Evolutionary conservation across 345 rosid genomes (phyloP), one percentile per base, ranked within the genome.

Genomic region (Streptanthus diversifolius): DNA sequence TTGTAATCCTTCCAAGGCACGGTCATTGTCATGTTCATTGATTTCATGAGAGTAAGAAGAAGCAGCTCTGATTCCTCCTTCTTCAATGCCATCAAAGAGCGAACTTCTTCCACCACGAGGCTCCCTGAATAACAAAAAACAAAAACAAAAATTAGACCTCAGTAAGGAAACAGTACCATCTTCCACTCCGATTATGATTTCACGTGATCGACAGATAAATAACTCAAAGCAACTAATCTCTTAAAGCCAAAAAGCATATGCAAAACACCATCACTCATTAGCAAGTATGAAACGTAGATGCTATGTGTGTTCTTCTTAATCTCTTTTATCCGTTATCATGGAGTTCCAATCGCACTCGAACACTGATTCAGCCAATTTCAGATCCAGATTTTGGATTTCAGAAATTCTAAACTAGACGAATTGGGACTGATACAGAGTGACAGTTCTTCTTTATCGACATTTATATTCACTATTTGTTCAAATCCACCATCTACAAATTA

Each of bases 41-140:
- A 91, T 93, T 80, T 89, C 98, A 66, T 89, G 96, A 43, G 88
- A 86, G 83, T 87, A 93, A 25, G 90, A 84, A 77, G 98, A 76
- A 5, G 90, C 77, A 33, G 92, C 93, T 82, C 96, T 85, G 70
- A 93, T 89, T 77, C 98, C 97, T 77, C 98, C 97, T 78, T 91
- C 98, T 80, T 89, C 98, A 7, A 91, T 85, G 57, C 96, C 96
- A 80, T 93, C 96, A 81, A 91, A 93, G 37, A 91, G 92, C 35
- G 90, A 80, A 58, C 83, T 80, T 82, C 88, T 89, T 63, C 73
- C 83, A 70, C 80, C 86, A 37, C 90, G 95, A 45, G 75, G 63
- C 66, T 93, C 98, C 90, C 97, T 91, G 82, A 39, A 72, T 2
- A 30, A 65, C 2, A 13, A 57, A 19, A 32, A 67, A n/a, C n/a